Conservation (phyloP, 306 rosid species). For the Cicer judaicum region DNA sequence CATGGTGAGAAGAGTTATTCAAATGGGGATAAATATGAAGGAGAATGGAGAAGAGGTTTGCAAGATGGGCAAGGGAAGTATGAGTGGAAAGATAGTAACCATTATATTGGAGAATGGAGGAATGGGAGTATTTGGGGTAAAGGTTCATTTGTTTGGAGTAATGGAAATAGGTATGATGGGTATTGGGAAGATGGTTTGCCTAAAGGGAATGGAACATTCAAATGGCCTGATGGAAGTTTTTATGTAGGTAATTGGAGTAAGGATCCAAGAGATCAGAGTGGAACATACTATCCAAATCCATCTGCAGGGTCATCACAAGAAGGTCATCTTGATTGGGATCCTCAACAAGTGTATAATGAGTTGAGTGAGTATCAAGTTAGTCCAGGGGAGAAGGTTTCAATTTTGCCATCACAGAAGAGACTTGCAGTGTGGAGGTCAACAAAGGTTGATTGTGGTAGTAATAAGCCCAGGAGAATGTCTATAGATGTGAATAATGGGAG, state of each 20-base stretch:
- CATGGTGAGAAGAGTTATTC: slow-evolving; percentile 58
- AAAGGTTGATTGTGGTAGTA: slow-evolving; percentile 49
- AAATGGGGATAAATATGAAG: slow-evolving; percentile 78
- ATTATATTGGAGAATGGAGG: slow-evolving; percentile 80
- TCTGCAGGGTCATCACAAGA: slow-evolving; percentile 50
- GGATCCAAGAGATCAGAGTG: slow-evolving; percentile 78
- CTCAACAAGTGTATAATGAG: slow-evolving; percentile 64
- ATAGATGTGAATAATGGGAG: slow-evolving; percentile 60
- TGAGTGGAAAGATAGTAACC: slow-evolving; percentile 67
- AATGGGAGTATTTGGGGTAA: slow-evolving; percentile 79
- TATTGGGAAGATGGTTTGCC: slow-evolving; percentile 80
- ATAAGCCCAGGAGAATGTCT: slow-evolving; percentile 66
- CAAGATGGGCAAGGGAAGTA: slow-evolving; percentile 82
- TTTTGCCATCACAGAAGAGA: slow-evolving; percentile 85
- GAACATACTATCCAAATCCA: slow-evolving; percentile 63
- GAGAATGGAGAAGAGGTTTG: slow-evolving; percentile 79
- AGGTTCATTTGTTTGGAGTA: slow-evolving; percentile 70
- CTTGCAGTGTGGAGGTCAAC: slow-evolving; percentile 88
- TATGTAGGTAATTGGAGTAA: slow-evolving; percentile 84
- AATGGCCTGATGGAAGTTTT: slow-evolving; percentile 78
- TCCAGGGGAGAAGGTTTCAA: slow-evolving; percentile 71
- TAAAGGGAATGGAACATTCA: slow-evolving; percentile 73
- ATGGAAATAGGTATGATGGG: slow-evolving; percentile 80
- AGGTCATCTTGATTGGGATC: slow-evolving; percentile 74
- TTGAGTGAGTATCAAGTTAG: slow-evolving; percentile 55